Base-by-base conservation (phyloP, 306 rosid genomes). In the Ochetophila trinervis region DNA sequence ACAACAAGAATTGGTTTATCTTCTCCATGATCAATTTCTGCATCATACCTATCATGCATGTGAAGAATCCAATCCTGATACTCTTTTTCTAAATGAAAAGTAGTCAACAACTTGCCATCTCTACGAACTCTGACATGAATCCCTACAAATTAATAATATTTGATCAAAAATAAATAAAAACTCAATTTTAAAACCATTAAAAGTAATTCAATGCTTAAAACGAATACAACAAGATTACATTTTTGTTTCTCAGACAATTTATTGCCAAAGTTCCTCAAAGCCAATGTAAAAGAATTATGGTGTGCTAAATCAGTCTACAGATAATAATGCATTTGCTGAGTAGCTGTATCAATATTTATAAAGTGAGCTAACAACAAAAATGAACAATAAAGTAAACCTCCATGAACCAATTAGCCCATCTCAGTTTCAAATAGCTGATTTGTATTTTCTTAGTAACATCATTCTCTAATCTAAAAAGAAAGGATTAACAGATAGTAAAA, bases 251-350 rank as follows among this genome's bases (percentile, higher is more conserved):
- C 80, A 8, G 57, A 19, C 24, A 19, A 34, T 53, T 73, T 80
- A 59, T n/a, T 76, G 47, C 94, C 84, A 0, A 87, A 37, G 63
- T 77, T 82, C 82, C 57, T 87, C 77, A 84, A 64, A 66, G 90
- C 77, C n/a, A n/a, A 48, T 50, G 90, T 82, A 40, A 82, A 84
- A 32, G 78, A 82, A 74, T 60, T 80, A 6, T 75, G 80, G 22
- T 74, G 86, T 20, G 88, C 90, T 20, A 87, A 69, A 80, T 82
- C 83, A 40, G 83, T 84, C 94, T 87, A 88, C 57, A 65, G 17
- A 47, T 76, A 72, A 62, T 4, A 72, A 74, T 20, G 21, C 47
- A 54, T 17, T 48, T 47, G n/a, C n/a, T n/a, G n/a, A n/a, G n/a
- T n/a, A n/a, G 15, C 60, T 51, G 34, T 21, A 74, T 52, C 21